Evolutionary conservation across 1,139 yeast species (phyloP).

Genomic region (Kodamaea ohmeri): DNA sequence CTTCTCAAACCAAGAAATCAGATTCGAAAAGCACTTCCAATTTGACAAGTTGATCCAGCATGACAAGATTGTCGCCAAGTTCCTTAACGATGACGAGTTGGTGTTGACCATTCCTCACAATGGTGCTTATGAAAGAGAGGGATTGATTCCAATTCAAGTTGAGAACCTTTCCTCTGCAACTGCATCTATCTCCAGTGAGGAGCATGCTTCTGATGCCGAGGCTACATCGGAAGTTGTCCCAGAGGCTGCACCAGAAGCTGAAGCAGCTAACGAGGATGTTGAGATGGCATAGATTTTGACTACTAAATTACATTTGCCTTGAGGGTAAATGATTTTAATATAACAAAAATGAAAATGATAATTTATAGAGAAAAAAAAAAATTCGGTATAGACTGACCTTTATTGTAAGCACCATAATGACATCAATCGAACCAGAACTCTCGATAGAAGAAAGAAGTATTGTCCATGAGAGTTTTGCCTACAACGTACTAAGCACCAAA

Average conservation of each 20-base stretch:
- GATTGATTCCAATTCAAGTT: conserved; percentile 27
- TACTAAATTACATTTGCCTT: conserved; percentile 5
- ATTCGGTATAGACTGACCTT: not conserved
- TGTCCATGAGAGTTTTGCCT: not conserved
- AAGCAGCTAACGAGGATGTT: not conserved
- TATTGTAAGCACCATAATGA: not conserved
- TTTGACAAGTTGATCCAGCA: conserved; percentile 43
- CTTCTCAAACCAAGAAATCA: conserved; percentile 40
- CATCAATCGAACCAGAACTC: too few species aligned
- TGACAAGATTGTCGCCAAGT: conserved; percentile 40
- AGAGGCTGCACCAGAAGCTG: conserved; percentile 3
- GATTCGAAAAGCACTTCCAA: conserved; percentile 45
- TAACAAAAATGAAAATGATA: conserved; percentile 5
- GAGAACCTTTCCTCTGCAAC: conserved; percentile 14
- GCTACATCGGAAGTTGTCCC: not conserved
- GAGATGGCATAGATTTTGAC: conserved; percentile 2
- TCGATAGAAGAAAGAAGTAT: too few species aligned
- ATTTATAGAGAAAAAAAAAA: conserved; percentile 3
- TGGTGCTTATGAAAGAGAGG: conserved; percentile 22
- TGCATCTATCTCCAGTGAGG: conserved; percentile 15
- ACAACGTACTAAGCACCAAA: not conserved
- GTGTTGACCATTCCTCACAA: conserved; percentile 45
- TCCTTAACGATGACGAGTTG: conserved; percentile 40
- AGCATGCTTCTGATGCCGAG: conserved; percentile 9
- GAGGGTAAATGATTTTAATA: conserved; percentile 7